Base-by-base conservation (phyloP, 352 stramenopile species). In the Saprolegnia diclina region DNA sequence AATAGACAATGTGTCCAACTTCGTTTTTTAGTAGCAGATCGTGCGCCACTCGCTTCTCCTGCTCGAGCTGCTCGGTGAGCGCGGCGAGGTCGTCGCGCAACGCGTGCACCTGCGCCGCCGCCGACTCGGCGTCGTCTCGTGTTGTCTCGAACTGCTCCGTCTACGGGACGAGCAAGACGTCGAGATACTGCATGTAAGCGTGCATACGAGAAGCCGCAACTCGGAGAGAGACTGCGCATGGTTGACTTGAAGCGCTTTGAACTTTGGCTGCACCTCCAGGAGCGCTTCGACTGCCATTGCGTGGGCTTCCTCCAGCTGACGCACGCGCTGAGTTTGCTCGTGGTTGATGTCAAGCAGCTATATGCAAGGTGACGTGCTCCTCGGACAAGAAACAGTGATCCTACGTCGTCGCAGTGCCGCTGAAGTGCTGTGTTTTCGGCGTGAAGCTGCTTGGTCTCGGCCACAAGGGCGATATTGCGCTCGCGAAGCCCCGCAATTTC, bases 21-120 rank as follows among this genome's bases (percentile, higher is more conserved):
- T 68, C 62, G 29, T 68, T 53, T 21, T 59, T 56, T 24, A 26
- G 62, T 7, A 48, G 21, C 19, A 68, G 22, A 18, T 68, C 46
- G 19, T 59, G 35, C 10, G 62, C 29, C 50, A 59, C 21, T 9
- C 14, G 14, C 18, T 46, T 53, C 50, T 68, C 62, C 10, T 35
- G 24, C n/a, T 68, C 50, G 42, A 68, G 42, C 19, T 35, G 62
- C 45, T 68, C 62, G 3, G 45, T 38, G 14, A 46, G 7, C 22
- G 64, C 11, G 38, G 42, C 21, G 10, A 68, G 26, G 19, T 68
- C 62, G 4, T 22, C 14, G 26, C 13, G n/a, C 19, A 68, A 42
- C 22, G 32, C 18, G 9, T 26, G 32, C 29, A 68, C 22, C 40
- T 59, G 52, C 24, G 52, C 24, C 13, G n/a, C 24, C 13, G 35